phyloP scores from a whole-genome alignment of 306 rosid genomes.

The Fagus sylvatica region DNA sequence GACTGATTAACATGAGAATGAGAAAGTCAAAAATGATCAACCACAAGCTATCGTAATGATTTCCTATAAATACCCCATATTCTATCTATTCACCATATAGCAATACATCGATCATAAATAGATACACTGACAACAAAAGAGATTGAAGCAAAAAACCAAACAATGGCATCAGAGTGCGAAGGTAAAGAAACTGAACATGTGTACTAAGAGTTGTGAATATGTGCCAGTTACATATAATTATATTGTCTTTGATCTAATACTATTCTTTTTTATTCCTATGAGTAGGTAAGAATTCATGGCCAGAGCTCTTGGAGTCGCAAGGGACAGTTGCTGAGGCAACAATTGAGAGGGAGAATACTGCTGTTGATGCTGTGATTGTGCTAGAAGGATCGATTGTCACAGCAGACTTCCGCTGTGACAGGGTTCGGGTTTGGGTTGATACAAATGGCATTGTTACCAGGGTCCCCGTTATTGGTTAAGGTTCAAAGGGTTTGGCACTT shows the following conservation, averaged over 20 bases:
- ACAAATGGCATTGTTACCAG: constrained; percentile 24
- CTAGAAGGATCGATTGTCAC: constrained; percentile 13
- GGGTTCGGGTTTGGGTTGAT: constrained; percentile 52
- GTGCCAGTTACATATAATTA: neutral
- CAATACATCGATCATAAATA: neutral
- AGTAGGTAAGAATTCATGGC: constrained; percentile 59
- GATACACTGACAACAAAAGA: neutral
- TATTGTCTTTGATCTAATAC: neutral
- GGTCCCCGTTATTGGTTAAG: neutral
- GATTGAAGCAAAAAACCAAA: neutral
- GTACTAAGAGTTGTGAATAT: neutral
- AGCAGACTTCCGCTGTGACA: constrained; percentile 26
- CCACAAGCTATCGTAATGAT: neutral
- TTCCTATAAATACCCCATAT: neutral
- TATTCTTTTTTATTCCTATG: neutral
- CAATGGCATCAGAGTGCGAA: neutral
- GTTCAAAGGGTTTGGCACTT: neutral
- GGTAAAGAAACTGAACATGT: neutral
- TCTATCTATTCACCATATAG: neutral
- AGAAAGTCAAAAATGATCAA: constrained; percentile 8
- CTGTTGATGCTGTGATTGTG: constrained; percentile 34
- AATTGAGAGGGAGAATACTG: constrained; percentile 48
- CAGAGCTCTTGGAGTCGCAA: constrained; percentile 43
- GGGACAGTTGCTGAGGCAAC: constrained; percentile 39
- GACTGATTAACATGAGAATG: no score